Conservation (phyloP, 2,329 filamentous ascomycete genomes). For the Teratosphaeria destructans region DNA sequence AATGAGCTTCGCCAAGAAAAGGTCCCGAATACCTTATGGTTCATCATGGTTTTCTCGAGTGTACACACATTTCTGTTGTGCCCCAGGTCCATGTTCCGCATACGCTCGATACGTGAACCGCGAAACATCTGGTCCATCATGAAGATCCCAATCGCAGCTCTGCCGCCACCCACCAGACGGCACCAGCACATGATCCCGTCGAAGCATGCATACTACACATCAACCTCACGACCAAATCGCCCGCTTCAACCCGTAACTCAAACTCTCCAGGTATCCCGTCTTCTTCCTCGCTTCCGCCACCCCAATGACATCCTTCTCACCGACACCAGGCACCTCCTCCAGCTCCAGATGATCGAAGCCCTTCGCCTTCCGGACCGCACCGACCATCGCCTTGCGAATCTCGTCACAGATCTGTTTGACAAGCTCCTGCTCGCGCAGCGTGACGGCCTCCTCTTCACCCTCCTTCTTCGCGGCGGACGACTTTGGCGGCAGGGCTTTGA, state of each 20-base stretch:
- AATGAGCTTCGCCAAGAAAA: too few relatives aligned
- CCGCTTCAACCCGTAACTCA: conserved; percentile 86
- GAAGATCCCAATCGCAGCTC: too few relatives aligned
- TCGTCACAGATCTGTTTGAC: conserved; percentile 61
- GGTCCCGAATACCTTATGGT: too few relatives aligned
- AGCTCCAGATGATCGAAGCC: conserved; percentile 15
- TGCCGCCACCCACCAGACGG: too few relatives aligned
- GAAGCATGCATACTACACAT: too few relatives aligned
- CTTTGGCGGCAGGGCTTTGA: conserved; percentile 45
- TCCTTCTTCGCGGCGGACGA: conserved; percentile 28
- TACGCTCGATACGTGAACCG: too few relatives aligned
- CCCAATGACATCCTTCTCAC: conserved; percentile 65
- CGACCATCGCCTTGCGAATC: conserved; percentile 54
- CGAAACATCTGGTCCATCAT: too few relatives aligned
- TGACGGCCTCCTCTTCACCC: conserved; percentile 19
- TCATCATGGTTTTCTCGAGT: too few relatives aligned
- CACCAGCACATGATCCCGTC: too few relatives aligned
- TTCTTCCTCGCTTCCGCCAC: conserved; percentile 75
- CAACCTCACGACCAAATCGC: conserved; percentile 63
- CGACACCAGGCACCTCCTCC: conserved; percentile 27
- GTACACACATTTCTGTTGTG: too few relatives aligned
- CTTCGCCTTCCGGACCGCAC: conserved; percentile 32
- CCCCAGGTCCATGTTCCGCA: too few relatives aligned
- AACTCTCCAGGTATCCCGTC: conserved; percentile 74
- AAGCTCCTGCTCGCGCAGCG: conserved; percentile 41